Percentiles rank a stretch among this genome's conserved stretches.
Conservation (phyloP, 2,329 filamentous ascomycete genomes). For the Verticillium dahliae region DNA sequence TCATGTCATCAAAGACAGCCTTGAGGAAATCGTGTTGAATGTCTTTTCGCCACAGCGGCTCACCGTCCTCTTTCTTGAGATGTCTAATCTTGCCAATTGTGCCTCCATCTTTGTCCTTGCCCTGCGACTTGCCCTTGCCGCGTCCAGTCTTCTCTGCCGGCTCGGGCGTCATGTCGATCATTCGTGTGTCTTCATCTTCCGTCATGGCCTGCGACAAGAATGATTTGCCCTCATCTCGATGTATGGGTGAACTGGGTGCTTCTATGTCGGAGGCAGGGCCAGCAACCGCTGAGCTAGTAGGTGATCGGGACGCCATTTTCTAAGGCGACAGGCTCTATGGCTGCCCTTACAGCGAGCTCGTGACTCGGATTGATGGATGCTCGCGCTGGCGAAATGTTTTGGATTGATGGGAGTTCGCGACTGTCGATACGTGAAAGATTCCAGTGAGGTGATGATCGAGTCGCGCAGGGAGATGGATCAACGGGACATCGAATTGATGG, state of each 20-base stretch:
- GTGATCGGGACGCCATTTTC: conserved; percentile 30
- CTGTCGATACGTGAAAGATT: background rate
- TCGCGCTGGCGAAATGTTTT: background rate
- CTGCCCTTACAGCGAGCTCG: background rate
- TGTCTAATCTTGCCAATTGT: conserved; percentile 68
- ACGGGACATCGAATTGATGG: background rate
- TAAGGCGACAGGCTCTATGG: background rate
- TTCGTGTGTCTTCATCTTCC: conserved; percentile 35
- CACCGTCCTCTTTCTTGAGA: conserved; percentile 82
- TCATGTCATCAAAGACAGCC: conserved; percentile 69
- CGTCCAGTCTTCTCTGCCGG: conserved; percentile 30
- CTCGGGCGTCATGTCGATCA: conserved; percentile 36
- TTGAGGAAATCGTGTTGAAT: conserved; percentile 85
- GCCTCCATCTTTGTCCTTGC: conserved; percentile 24
- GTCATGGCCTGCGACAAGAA: conserved; percentile 36
- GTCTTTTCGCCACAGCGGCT: conserved; percentile 79
- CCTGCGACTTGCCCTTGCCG: conserved; percentile 26
- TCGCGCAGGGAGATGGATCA: background rate
- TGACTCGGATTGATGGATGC: background rate
- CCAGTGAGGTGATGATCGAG: background rate
- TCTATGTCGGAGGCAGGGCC: conserved; percentile 39
- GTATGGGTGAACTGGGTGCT: conserved; percentile 36
- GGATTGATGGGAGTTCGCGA: background rate
- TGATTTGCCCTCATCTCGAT: conserved; percentile 32
- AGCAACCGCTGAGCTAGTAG: conserved; percentile 22